These are phyloP conservation scores for Paecilomyces dactylethromorphus DNA, from an alignment of 2,329 filamentous ascomycete genomes.

Conservation along the genomic window DNA sequence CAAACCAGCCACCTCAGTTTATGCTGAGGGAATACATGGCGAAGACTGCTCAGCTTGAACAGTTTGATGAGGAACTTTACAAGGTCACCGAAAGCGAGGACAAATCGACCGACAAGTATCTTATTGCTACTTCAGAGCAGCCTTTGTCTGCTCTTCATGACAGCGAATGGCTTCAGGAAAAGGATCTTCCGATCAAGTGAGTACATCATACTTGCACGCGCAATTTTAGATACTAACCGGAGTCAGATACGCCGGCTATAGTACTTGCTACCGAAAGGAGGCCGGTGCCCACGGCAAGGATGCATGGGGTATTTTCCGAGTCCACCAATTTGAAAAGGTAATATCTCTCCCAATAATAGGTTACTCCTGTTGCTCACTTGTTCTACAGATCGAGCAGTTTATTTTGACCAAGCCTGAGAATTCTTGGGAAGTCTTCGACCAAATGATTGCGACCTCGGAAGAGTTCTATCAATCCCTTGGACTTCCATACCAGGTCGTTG, in stretches of 20 bases:
- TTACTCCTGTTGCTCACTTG: conserved; percentile 6
- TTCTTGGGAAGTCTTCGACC: conserved; percentile 87
- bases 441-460: conserved; percentile 86
- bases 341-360: conserved; percentile 3
- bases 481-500: conserved; percentile 84
- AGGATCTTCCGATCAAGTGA: conserved; percentile 81
- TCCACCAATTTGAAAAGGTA: conserved; percentile 95
- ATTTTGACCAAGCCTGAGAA: conserved; percentile 77
- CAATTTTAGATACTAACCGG: neutral
- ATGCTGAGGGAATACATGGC: conserved; percentile 96
- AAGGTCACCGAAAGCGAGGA: conserved; percentile 84
- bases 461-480: conserved; percentile 90
- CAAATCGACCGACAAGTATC: conserved; percentile 77
- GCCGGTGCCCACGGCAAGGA: conserved; percentile 87
- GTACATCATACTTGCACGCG: conserved; percentile 3
- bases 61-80: conserved; percentile 97
- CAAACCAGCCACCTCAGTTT: conserved; percentile 83
- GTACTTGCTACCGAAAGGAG: conserved; percentile 92
- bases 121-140: conserved; percentile 84
- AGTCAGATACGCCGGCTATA: conserved; percentile 70
- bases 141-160: conserved; percentile 89
- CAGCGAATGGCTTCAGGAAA: conserved; percentile 82
- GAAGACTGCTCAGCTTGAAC: conserved; percentile 93
- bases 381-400: conserved; percentile 63
- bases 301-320: conserved; percentile 96